These are phyloP conservation scores for Middelhovenomyces tepae DNA, from an alignment of 805 yeast species.

Conservation along the genomic window DNA sequence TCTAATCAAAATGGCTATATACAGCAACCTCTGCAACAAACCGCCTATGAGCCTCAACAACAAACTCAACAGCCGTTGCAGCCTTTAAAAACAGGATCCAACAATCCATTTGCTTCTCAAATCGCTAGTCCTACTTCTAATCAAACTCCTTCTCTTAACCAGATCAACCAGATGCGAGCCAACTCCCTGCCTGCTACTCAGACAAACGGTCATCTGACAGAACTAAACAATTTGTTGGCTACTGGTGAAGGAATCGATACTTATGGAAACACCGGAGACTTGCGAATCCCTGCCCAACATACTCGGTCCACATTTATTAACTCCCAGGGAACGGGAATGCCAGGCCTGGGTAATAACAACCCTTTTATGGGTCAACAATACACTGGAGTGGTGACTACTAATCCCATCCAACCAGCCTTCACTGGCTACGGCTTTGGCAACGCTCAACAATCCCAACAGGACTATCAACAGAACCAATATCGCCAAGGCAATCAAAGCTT, in stretches of 20 bases:
- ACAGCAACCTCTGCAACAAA: constrained; percentile 12
- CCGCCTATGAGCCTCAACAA: constrained; percentile 6
- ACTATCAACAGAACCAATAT: too few relatives aligned
- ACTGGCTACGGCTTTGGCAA: constrained; percentile 96
- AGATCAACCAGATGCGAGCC: not conserved
- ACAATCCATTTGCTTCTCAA: constrained; percentile 62
- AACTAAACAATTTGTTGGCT: constrained; percentile 69
- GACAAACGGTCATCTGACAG: constrained; percentile 40
- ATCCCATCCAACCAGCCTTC: constrained; percentile 61
- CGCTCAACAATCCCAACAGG: constrained; percentile 24
- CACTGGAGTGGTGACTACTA: constrained; percentile 60
- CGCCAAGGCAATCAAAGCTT: constrained; percentile 2
- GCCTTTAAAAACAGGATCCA: constrained; percentile 62
- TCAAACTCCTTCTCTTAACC: constrained; percentile 7
- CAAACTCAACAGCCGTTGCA: constrained; percentile 32
- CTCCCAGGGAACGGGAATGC: constrained; percentile 53
- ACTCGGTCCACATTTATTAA: constrained; percentile 77
- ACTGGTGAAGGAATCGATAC: constrained; percentile 91
- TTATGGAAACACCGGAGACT: constrained; percentile 77
- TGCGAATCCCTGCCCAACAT: constrained; percentile 87
- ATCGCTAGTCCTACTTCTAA: constrained; percentile 4
- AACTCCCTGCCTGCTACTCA: constrained; percentile 1
- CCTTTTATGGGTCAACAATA: constrained; percentile 63
- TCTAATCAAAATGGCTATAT: not conserved
- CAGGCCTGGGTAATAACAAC: constrained; percentile 31